These are phyloP conservation scores for Coemansia sp. DNA, from an alignment of 192 early-diverging fungal species.

Conservation along the genomic window DNA sequence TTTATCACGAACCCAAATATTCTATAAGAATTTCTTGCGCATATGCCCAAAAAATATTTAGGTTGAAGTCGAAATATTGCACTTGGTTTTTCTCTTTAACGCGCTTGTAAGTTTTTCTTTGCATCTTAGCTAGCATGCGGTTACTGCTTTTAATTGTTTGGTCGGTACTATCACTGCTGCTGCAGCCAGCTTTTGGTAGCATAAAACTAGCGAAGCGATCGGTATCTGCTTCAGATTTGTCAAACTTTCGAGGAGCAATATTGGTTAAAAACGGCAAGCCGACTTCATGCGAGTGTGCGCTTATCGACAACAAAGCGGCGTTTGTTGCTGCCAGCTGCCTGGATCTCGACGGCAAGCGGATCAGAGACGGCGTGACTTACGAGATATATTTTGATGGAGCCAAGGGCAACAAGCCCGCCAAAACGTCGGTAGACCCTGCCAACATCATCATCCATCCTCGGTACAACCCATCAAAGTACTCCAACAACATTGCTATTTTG, in stretches of 20 bases:
- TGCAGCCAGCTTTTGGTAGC: too few relatives aligned
- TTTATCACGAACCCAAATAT: too few relatives aligned
- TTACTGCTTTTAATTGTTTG: background rate
- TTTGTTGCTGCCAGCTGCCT: constrained; percentile 33
- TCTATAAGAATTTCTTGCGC: too few relatives aligned
- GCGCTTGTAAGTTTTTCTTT: too few relatives aligned
- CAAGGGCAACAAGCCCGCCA: constrained; percentile 8
- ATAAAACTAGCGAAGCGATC: constrained; percentile 10
- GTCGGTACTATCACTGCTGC: background rate
- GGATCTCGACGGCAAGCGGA: background rate
- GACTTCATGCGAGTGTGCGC: constrained; percentile 30
- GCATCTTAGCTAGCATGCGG: too few relatives aligned
- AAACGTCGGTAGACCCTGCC: background rate
- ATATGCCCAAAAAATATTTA: too few relatives aligned
- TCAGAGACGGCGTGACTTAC: constrained; percentile 7
- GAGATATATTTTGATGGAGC: constrained; percentile 21
- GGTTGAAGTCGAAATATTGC: too few relatives aligned
- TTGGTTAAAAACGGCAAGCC: constrained; percentile 28
- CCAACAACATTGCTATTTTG: constrained; percentile 31
- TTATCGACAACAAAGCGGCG: constrained; percentile 27
- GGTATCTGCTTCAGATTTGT: constrained; percentile 8
- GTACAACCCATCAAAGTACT: constrained; percentile 2
- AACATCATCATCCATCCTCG: constrained; percentile 15
- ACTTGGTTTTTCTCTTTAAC: too few relatives aligned
- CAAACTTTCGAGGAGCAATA: constrained; percentile 26